These are phyloP conservation scores for Penicillium thymicola DNA, from an alignment of 2,329 filamentous ascomycete species.

Conservation along the genomic window DNA sequence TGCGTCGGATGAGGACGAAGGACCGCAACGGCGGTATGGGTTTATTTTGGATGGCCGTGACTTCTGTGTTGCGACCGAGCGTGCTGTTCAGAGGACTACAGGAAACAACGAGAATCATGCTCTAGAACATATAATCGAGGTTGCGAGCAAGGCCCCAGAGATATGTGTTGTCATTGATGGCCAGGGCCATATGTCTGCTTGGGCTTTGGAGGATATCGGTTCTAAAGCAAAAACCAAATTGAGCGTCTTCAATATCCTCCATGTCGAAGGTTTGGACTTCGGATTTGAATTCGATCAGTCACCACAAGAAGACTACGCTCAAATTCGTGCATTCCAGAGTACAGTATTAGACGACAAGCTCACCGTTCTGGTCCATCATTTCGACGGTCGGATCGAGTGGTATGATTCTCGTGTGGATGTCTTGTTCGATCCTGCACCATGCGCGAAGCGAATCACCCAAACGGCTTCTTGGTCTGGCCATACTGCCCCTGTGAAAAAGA, in stretches of 20 bases:
- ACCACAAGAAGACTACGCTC: slow-evolving; percentile 56
- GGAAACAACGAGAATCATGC: slow-evolving; percentile 64
- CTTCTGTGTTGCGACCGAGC: slow-evolving; percentile 73
- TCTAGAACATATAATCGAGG: slow-evolving; percentile 77
- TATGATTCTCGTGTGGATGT: slow-evolving; percentile 75
- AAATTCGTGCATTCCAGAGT: slow-evolving; percentile 71
- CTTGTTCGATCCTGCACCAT: slow-evolving; percentile 70
- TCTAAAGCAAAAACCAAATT: slow-evolving; percentile 63
- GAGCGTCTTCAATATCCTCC: slow-evolving; percentile 80
- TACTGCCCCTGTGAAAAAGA: slow-evolving; percentile 74
- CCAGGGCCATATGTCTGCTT: slow-evolving; percentile 82
- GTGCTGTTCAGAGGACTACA: slow-evolving; percentile 63
- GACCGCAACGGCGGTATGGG: slow-evolving; percentile 57
- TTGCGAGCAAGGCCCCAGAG: slow-evolving; percentile 82
- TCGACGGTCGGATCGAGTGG: slow-evolving; percentile 80
- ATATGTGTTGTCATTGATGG: slow-evolving; percentile 82
- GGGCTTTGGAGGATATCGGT: slow-evolving; percentile 85
- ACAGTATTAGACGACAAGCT: slow-evolving; percentile 59
- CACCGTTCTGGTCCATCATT: slow-evolving; percentile 74
- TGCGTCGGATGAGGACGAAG: slow-evolving; percentile 38
- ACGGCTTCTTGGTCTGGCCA: slow-evolving; percentile 80
- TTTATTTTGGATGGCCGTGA: slow-evolving; percentile 82
- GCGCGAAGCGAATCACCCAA: slow-evolving; percentile 57
- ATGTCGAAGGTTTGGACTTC: slow-evolving; percentile 61
- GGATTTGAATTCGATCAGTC: slow-evolving; percentile 34